Evolutionary conservation across 2,329 filamentous ascomycete species (phyloP), one percentile per base, ranked within the genome.

Genomic region (Colletotrichum shisoi): DNA sequence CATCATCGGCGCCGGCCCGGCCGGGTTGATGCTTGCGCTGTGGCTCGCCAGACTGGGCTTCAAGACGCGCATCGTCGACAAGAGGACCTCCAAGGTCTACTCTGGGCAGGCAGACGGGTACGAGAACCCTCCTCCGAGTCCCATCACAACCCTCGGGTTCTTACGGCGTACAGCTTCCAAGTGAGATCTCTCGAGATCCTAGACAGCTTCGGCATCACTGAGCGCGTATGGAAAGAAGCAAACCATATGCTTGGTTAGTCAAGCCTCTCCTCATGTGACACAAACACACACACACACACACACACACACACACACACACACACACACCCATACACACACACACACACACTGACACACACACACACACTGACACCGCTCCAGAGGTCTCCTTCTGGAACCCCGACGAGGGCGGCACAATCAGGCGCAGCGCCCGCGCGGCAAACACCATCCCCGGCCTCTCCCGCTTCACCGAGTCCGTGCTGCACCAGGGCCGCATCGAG

Each of bases 401-500:
- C 0, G 85, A 86, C 62, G 75, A 82, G 40, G 77, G 87, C 45
- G 87, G 88, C 1, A 75, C 78, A 0, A 82, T 92, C 59, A 77
- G 78, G 48, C 82, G 88, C 49, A 85, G 81, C 37, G 87, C 86
- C 54, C 82, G 86, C 51, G 86, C 89, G n/a, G 82, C 85, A 0
- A 88, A 91, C 75, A 89, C 85, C 0, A 85, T 86, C 51, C 82
- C 83, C 0, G 87, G 86, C 0, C 79, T 90, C 57, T 88, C 83
- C 31, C 83, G 84, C 7, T 91, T 90, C 70, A 85, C 86, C 57
- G 85, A 92, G 72, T 84, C 87, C 2, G 86, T 91, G 6, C 75
- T 93, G 37, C 89, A 91, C 71, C 90, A 93, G 76, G 90, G 89
- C 3, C 84, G 89, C 1, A 87, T 92, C 65, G 90, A 92, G 73